These are phyloP conservation scores for Ganoderma lingzhi DNA, from an alignment of 1,284 basidiomycete genomes.

Conservation along the genomic window DNA sequence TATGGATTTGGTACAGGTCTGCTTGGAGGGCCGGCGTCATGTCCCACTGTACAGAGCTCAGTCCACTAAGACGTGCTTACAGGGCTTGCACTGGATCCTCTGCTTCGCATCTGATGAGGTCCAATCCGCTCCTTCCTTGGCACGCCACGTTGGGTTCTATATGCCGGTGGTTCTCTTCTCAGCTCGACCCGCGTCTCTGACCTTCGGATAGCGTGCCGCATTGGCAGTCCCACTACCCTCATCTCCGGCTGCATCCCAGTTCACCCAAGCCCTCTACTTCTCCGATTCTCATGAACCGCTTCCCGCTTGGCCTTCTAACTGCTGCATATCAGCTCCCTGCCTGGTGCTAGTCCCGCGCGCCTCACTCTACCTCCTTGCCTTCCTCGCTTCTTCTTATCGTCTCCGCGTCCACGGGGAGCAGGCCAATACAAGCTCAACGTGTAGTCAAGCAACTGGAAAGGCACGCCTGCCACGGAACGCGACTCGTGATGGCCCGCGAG, in stretches of 20 bases:
- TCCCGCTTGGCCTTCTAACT: background rate
- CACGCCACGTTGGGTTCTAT: background rate
- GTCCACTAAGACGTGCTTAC: background rate
- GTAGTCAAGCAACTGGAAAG: background rate
- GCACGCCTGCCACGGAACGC: background rate
- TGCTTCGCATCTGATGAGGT: background rate
- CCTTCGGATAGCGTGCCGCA: background rate
- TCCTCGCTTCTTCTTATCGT: slow-evolving; percentile 4
- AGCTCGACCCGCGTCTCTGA: background rate
- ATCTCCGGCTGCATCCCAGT: slow-evolving; percentile 8
- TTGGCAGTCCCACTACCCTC: background rate
- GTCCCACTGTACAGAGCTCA: background rate
- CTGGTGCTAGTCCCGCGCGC: background rate
- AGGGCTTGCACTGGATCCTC: background rate
- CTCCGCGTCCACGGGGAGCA: background rate
- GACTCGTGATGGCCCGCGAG: background rate
- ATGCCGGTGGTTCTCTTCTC: background rate
- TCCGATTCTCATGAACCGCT: background rate
- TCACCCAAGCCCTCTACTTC: background rate
- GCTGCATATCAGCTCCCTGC: background rate
- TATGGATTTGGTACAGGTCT: background rate
- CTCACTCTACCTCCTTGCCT: background rate
- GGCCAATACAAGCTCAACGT: background rate
- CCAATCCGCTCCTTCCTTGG: background rate
- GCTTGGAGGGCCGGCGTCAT: background rate